Percentiles rank a stretch among this genome's conserved stretches.
Evolutionary conservation across 2,329 filamentous ascomycete species (phyloP).

Genomic region (Aureobasidium sp.): DNA sequence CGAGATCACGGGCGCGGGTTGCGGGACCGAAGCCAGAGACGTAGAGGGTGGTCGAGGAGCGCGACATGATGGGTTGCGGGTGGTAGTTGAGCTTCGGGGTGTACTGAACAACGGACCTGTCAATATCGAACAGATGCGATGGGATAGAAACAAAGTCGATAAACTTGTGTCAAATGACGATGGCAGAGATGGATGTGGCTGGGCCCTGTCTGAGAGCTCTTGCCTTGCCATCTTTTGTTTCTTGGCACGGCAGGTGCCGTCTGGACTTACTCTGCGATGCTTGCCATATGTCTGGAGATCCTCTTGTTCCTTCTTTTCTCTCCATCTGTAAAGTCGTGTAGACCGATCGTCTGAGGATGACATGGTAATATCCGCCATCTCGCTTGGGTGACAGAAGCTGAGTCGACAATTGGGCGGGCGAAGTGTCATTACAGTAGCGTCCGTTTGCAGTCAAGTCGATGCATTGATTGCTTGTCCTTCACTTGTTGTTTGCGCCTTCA

Average conservation of each 20-base stretch:
- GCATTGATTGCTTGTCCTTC: background rate
- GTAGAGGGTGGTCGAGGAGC: conserved; percentile 82
- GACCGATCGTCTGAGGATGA: background rate
- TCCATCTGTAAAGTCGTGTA: conserved; percentile 2
- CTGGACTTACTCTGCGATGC: background rate
- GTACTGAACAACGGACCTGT: background rate
- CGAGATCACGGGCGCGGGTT: conserved; percentile 96
- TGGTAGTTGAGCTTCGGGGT: background rate
- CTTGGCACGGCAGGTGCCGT: conserved; percentile 3
- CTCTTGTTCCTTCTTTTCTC: background rate
- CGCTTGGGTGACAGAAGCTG: background rate
- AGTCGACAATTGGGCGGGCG: background rate
- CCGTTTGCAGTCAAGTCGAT: background rate
- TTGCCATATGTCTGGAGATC: background rate
- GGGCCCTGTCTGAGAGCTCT: background rate
- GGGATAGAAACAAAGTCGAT: background rate
- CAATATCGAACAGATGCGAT: conserved; percentile 1
- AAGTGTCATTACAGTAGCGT: background rate
- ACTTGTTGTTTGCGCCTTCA: background rate
- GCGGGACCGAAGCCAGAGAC: conserved; percentile 99
- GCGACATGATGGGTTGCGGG: conserved; percentile 56
- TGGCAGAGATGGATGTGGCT: background rate
- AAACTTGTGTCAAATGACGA: conserved; percentile 7
- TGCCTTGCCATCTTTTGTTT: background rate
- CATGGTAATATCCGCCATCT: background rate